Evolutionary conservation across 805 yeast species (phyloP).

Genomic region (Maudiozyma turicensis): DNA sequence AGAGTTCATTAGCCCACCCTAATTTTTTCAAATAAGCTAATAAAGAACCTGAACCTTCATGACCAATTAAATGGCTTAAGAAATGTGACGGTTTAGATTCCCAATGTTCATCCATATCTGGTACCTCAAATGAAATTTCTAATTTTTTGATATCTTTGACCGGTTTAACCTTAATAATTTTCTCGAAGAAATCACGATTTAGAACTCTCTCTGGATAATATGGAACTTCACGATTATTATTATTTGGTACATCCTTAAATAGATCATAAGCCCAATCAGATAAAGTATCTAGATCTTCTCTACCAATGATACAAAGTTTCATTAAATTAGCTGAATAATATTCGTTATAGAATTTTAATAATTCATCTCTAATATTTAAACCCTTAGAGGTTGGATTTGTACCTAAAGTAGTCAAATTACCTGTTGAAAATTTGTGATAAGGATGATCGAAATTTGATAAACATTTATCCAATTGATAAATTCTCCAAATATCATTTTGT

Average conservation of each 20-base stretch:
- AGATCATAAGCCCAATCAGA: conserved; percentile 59
- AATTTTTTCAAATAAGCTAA: conserved; percentile 55
- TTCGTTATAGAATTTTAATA: conserved; percentile 60
- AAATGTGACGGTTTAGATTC: conserved; percentile 60
- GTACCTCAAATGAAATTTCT: conserved; percentile 61
- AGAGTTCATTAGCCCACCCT: conserved; percentile 73
- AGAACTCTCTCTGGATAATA: conserved; percentile 36
- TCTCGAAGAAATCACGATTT: conserved; percentile 39
- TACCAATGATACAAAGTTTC: conserved; percentile 78
- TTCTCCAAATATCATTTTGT: conserved; percentile 83
- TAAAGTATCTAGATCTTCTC: conserved; percentile 64
- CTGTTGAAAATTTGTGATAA: conserved; percentile 80
- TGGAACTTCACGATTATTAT: conserved; percentile 21
- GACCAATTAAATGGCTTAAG: conserved; percentile 78
- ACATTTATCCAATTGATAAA: conserved; percentile 73
- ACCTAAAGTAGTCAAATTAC: conserved; percentile 68
- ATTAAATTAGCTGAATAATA: conserved; percentile 80
- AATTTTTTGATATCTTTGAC: conserved; percentile 69
- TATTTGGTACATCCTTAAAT: conserved; percentile 45
- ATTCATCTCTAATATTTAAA: conserved; percentile 68
- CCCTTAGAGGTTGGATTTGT: conserved; percentile 51
- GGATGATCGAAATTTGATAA: conserved; percentile 72
- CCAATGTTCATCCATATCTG: conserved; percentile 66
- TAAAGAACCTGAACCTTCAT: conserved; percentile 84
- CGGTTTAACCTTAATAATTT: conserved; percentile 60